Evolutionary conservation across 2,329 filamentous ascomycete genomes (phyloP).

Genomic region (Fusarium circinatum): DNA sequence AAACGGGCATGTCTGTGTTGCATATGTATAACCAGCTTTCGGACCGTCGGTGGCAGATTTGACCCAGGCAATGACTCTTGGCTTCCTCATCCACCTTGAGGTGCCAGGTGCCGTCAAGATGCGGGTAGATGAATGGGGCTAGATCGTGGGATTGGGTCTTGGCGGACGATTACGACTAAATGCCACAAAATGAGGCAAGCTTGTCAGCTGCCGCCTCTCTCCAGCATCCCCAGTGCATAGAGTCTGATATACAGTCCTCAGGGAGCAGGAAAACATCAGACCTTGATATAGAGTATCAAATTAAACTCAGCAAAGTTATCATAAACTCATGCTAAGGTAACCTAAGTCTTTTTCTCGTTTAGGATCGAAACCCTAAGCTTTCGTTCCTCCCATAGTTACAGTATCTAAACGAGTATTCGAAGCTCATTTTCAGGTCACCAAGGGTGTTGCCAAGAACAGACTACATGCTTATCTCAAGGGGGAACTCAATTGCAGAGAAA

Average conservation of each 20-base stretch:
- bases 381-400: no score
- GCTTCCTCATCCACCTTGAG: slow-evolving; percentile 19
- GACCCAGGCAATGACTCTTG: slow-evolving; percentile 2
- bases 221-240: not conserved
- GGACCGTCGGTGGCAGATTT: slow-evolving; percentile 19
- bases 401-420: no score
- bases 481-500: not conserved
- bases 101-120: not conserved
- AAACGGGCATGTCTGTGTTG: not conserved
- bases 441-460: not conserved
- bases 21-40: slow-evolving; percentile 9
- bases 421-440: slow-evolving; percentile 6
- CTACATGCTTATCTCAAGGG: not conserved
- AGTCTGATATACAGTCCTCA: not conserved
- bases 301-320: no score
- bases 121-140: slow-evolving; percentile 21
- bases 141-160: slow-evolving; percentile 31
- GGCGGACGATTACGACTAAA: slow-evolving; percentile 40
- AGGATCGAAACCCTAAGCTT: no score
- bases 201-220: slow-evolving; percentile 9
- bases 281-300: no score
- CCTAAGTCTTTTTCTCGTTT: no score
- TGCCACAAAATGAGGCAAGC: slow-evolving; percentile 34
- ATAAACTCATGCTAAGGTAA: no score
- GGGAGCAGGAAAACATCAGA: no score